Conservation (phyloP, 139 green algal genomes). For the Chlamydomonas sphaeroides region DNA sequence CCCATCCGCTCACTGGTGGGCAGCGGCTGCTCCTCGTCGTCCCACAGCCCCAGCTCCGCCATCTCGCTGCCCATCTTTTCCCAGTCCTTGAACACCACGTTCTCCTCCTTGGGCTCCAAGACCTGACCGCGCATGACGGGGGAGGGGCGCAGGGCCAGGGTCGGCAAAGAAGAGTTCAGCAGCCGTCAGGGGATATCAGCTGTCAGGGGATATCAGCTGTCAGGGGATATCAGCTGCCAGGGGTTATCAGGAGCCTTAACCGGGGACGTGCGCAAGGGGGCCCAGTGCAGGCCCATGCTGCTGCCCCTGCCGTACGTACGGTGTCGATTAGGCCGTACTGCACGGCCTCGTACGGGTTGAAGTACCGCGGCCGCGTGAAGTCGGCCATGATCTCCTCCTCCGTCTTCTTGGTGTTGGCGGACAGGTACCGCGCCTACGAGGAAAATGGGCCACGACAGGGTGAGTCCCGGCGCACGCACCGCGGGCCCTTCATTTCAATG, state of each 20-base stretch:
- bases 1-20: constrained; percentile 53
- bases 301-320: constrained; percentile 52
- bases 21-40: constrained; percentile 69
- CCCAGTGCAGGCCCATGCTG: too few relatives aligned
- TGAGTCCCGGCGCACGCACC: too few relatives aligned
- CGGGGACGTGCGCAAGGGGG: too few relatives aligned
- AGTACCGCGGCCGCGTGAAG: constrained; percentile 91
- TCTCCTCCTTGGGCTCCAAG: constrained; percentile 67
- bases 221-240: too few relatives aligned
- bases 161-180: too few relatives aligned
- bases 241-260: too few relatives aligned
- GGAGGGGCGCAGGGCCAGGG: too few relatives aligned
- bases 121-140: too few relatives aligned
- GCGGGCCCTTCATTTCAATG: too few relatives aligned
- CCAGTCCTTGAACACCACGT: constrained; percentile 65
- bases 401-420: constrained; percentile 81
- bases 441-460: too few relatives aligned
- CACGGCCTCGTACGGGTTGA: constrained; percentile 90
- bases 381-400: constrained; percentile 86
- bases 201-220: too few relatives aligned
- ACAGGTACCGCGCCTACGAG: constrained; percentile 73
- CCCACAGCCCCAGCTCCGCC: constrained; percentile 55
- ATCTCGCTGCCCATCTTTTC: constrained; percentile 63
- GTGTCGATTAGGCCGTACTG: constrained; percentile 96
- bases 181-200: too few relatives aligned